Evolutionary conservation across 495 filamentous ascomycete genomes (phyloP), one percentile per base, ranked within the genome.

Genomic region (Penicillium alfredii): DNA sequence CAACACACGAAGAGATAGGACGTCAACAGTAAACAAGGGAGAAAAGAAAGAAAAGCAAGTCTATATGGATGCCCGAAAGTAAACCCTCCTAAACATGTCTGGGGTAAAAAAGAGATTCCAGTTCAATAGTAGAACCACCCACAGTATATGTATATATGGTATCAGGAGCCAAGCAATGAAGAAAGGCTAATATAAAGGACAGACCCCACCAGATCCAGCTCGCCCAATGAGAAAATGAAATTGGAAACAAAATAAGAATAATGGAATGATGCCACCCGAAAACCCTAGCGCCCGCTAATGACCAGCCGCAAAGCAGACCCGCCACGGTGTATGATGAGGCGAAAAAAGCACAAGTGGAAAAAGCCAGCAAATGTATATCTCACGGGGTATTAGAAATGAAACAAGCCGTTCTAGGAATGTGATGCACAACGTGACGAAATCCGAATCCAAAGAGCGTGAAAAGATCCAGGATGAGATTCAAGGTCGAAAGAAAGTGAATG

Each of bases 281-380:
- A 50, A 42, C 58, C 56, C 52, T 54, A 60, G 57, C 61, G 61
- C 63, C 63, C 61, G 63, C 63, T 66, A 60, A 64, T 64, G 57
- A 60, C 45, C 44, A 62, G 60, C 63, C 63, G 56, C 48, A 45
- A 57, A 55, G 56, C 40, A 51, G 51, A 61, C 51, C 42, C 30
- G 50, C 50, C 44, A 55, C 47, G 56, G 44, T 45, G 40, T 52
- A 54, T 58, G 51, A 49, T 49, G 30, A 51, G 49, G 47, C 42
- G 44, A 50, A 47, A 42, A 25, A 34, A 31, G 31, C 11, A 29
- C 26, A 40, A 46, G 45, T 11, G 13, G 14, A 43, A 51, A 30
- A 38, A 16, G n/a, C 4, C n/a, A 37, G 37, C 18, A 38, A 42
- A 37, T 32, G 27, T 42, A 36, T 45, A 32, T 54, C 42, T 44